Conservation (phyloP, 331 rosid genomes). For the Cydonia oblonga region DNA sequence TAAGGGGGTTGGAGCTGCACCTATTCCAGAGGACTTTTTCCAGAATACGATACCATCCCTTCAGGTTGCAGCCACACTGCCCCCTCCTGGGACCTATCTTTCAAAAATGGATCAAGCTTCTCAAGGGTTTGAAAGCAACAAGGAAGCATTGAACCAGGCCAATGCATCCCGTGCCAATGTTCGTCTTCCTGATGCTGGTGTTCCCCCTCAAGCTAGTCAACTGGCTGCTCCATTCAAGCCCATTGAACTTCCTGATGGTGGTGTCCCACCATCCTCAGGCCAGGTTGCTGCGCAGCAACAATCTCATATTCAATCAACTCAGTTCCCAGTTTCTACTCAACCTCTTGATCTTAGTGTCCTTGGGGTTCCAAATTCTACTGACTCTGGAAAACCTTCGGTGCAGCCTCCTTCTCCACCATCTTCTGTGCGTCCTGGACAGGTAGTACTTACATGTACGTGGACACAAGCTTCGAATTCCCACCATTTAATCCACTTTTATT, state of each 20-base stretch:
- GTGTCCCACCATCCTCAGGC: constrained; percentile 58
- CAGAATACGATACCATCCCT: constrained; percentile 84
- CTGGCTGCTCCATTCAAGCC: constrained; percentile 40
- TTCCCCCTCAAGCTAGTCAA: constrained; percentile 54
- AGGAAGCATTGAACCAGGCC: constrained; percentile 31
- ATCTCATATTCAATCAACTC: constrained; percentile 44
- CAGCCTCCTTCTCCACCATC: constrained; percentile 48
- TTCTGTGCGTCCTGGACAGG: constrained; percentile 96
- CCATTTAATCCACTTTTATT: neutral
- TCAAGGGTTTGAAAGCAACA: constrained; percentile 39
- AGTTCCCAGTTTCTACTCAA: constrained; percentile 47
- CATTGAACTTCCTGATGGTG: constrained; percentile 80
- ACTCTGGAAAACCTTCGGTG: constrained; percentile 44
- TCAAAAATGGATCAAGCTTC: constrained; percentile 52
- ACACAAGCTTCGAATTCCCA: neutral
- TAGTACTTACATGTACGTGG: constrained; percentile 8
- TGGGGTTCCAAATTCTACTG: constrained; percentile 52
- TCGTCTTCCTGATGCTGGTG: constrained; percentile 55
- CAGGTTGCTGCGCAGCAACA: constrained; percentile 39
- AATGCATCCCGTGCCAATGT: constrained; percentile 34
- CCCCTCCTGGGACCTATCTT: constrained; percentile 84
- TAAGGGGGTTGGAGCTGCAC: constrained; percentile 42
- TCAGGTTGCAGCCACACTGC: constrained; percentile 72
- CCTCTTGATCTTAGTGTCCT: constrained; percentile 93
- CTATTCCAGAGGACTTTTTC: constrained; percentile 98